These are phyloP conservation scores for Diospyros kaki DNA, from an alignment of 148 eudicot species.

Conservation along the genomic window DNA sequence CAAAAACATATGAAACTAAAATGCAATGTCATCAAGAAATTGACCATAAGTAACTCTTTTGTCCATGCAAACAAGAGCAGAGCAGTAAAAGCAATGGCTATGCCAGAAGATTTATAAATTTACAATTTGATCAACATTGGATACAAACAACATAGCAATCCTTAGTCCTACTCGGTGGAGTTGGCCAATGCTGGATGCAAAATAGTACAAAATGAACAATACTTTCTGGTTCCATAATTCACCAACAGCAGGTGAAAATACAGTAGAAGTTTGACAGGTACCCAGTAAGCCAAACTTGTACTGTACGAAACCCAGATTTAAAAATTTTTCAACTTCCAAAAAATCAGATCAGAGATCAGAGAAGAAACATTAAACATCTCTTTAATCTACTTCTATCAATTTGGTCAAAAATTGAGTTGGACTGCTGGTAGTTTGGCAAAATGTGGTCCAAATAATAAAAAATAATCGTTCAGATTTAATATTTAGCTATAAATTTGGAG, in stretches of 20 bases:
- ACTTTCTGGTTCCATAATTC: not conserved
- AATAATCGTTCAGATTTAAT: too few species aligned
- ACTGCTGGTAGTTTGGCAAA: too few species aligned
- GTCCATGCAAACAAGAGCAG: not conserved
- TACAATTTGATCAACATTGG: not conserved
- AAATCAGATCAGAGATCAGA: not conserved
- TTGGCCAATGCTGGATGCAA: not conserved
- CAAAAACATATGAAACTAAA: conserved; percentile 1
- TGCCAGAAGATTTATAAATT: not conserved
- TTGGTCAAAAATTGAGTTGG: too few species aligned
- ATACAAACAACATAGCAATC: not conserved
- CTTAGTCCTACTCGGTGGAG: not conserved
- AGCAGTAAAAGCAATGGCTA: not conserved
- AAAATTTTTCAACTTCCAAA: not conserved
- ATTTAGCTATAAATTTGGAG: too few species aligned
- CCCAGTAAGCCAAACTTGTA: not conserved
- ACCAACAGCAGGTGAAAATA: not conserved
- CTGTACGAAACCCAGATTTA: not conserved
- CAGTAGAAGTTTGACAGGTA: not conserved
- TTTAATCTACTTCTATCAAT: not conserved
- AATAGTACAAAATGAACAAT: not conserved
- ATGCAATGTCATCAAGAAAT: conserved; percentile 1
- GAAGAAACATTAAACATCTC: not conserved
- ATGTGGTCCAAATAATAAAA: too few species aligned
- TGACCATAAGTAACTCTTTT: not conserved